Percentiles rank a stretch among this genome's conserved stretches.
These are phyloP conservation scores for Diphasiastrum complanatum DNA, from an alignment of 83 land plant species.

Conservation along the genomic window DNA sequence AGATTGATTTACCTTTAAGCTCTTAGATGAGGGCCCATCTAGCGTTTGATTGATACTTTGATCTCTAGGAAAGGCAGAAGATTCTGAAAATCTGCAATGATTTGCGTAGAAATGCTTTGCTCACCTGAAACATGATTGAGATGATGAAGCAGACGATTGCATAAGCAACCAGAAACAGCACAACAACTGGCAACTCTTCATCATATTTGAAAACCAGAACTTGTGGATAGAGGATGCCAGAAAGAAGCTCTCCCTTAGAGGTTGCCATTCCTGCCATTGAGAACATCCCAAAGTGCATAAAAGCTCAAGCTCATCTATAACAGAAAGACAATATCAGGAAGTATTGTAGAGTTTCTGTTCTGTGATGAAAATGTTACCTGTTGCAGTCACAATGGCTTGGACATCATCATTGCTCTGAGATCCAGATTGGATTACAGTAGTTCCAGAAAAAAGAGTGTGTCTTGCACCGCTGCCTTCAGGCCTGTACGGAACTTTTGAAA, in stretches of 20 bases:
- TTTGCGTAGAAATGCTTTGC: too few relatives aligned
- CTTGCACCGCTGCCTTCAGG: background rate
- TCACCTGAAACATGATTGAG: background rate
- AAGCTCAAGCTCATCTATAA: background rate
- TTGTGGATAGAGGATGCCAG: constrained; percentile 4
- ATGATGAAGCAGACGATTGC: constrained; percentile 6
- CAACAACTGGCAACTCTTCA: constrained; percentile 4
- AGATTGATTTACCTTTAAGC: too few relatives aligned
- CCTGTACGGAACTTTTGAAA: background rate
- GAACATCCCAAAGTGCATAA: background rate
- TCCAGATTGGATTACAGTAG: background rate
- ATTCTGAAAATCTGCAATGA: too few relatives aligned
- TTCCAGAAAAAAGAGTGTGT: constrained; percentile 10
- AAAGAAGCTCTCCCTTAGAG: constrained; percentile 1
- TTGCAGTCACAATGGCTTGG: constrained; percentile 2
- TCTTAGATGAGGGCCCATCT: too few relatives aligned
- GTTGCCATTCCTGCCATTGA: constrained; percentile 2
- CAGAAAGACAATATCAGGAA: background rate
- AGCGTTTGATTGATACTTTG: too few relatives aligned
- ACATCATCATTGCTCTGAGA: background rate
- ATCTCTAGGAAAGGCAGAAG: too few relatives aligned
- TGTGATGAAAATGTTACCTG: background rate
- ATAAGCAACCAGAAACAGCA: background rate
- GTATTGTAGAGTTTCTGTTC: background rate
- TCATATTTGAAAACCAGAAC: background rate